Evolutionary conservation across 106 monocot genomes (phyloP).

Genomic region (Xerophyta viscosa): DNA sequence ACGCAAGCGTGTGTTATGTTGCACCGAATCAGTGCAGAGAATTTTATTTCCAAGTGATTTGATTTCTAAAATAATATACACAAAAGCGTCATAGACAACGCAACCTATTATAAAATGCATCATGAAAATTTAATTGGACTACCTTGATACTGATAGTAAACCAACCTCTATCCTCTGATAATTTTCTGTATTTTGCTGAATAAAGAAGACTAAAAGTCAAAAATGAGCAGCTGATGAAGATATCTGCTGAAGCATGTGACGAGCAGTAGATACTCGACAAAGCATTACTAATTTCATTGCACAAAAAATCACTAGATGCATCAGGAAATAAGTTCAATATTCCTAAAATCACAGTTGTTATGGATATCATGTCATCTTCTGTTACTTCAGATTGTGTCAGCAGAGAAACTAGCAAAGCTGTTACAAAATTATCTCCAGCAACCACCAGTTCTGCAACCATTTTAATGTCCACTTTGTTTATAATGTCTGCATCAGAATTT

Average conservation of each 20-base stretch:
- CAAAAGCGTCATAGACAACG: too few species aligned
- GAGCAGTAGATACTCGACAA: constrained; percentile 25
- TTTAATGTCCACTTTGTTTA: constrained; percentile 34
- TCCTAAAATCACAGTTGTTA: constrained; percentile 45
- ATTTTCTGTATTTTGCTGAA: constrained; percentile 15
- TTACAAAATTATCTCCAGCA: constrained; percentile 43
- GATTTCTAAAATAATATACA: too few species aligned
- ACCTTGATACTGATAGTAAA: constrained; percentile 66
- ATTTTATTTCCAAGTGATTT: too few species aligned
- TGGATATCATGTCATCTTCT: constrained; percentile 45
- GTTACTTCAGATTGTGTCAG: constrained; percentile 28
- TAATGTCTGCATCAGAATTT: constrained; percentile 15
- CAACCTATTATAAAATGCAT: background rate
- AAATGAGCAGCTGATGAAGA: constrained; percentile 22
- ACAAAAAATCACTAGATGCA: constrained; percentile 51
- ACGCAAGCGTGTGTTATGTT: too few species aligned
- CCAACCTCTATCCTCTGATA: constrained; percentile 49
- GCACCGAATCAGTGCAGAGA: too few species aligned
- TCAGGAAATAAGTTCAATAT: constrained; percentile 50
- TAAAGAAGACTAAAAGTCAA: constrained; percentile 63
- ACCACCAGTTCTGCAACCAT: constrained; percentile 56
- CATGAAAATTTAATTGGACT: background rate
- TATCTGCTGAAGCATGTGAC: constrained; percentile 11
- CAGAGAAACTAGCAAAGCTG: constrained; percentile 47
- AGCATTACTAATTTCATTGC: constrained; percentile 35